Conservation (phyloP, 768 basidiomycete species). For the Tephrocybe sp. region DNA sequence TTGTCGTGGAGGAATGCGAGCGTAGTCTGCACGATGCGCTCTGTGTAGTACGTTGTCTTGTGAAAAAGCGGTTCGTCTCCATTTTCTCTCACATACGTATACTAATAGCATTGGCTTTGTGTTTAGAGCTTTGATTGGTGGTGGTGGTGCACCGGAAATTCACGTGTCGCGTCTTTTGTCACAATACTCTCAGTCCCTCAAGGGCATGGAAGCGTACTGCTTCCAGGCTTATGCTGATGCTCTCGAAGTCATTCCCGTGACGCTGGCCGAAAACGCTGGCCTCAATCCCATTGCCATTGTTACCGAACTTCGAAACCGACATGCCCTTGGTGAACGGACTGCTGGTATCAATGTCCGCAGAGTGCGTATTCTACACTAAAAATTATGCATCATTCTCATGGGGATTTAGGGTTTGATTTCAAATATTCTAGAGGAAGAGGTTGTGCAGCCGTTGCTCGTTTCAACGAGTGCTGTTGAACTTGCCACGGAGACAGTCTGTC, state of each 20-base stretch:
- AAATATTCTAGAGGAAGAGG: conserved; percentile 96
- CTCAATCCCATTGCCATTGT: conserved; percentile 98
- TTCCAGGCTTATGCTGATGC: conserved; percentile 99
- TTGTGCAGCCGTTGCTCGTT: conserved; percentile 93
- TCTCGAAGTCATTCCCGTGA: conserved; percentile 95
- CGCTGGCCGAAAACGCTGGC: conserved; percentile 97
- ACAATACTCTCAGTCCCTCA: conserved; percentile 88
- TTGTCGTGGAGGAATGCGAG: conserved; percentile 96
- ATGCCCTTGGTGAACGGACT: conserved; percentile 90
- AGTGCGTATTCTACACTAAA: conserved; percentile 40
- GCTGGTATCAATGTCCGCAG: conserved; percentile 99
- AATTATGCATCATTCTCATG: background rate
- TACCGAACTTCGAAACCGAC: conserved; percentile 94
- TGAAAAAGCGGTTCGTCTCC: conserved; percentile 84
- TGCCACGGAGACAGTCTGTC: conserved; percentile 95
- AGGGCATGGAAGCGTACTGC: conserved; percentile 98
- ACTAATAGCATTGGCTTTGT: background rate
- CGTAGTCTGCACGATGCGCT: conserved; percentile 97
- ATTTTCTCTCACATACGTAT: conserved; percentile 18
- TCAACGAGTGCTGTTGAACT: conserved; percentile 94
- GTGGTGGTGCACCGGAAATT: conserved; percentile 97
- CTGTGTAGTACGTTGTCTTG: conserved; percentile 97
- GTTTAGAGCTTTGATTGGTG: conserved; percentile 81
- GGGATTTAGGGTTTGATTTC: conserved; percentile 81
- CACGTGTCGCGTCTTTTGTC: conserved; percentile 90